Base-by-base conservation (phyloP, 1,284 basidiomycete species). In the Ustilago esculenta region DNA sequence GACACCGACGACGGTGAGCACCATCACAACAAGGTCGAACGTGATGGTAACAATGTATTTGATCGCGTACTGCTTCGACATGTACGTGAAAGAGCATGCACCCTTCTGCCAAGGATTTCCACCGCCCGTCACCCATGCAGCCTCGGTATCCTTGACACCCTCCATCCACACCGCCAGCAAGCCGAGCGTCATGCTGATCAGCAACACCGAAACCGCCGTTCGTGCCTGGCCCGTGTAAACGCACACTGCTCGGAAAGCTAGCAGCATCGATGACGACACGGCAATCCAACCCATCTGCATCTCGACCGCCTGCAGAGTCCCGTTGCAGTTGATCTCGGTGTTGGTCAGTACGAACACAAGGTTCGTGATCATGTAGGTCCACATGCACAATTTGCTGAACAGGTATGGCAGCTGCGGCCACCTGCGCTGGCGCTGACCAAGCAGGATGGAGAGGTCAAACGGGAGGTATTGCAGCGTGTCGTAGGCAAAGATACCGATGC, bases 91-190 rank as follows among this genome's bases (percentile, higher is more conserved):
- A 2, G 33, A n/a, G 46, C 73, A 75, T 4, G 57, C 42, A 12
- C 73, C 72, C 0, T 66, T 50, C n/a, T 43, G 50, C 71, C 71
- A 75, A 3, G 54, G 43, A 27, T 61, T 51, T 29, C 65, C 71
- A 7, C 40, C 56, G 20, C 42, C 42, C 0, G 46, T 36, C 1
- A 57, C 23, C 73, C 73, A 75, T 0, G 35, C 45, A 3, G 67
- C 64, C 3, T 50, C 34, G 30, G 58, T 32, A 30, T 69, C 72
- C 15, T 30, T 52, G 4, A 72, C 67, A 15, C 73, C 73, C 33
- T 61, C 53, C 68, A 72, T 68, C 73, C 73, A 76, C 14, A 61
- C 64, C 10, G 60, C 71, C 1, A 73, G 48, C 36, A 72, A 34
- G 11, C 63, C 71, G 2, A 63, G 30, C 7, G 60, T 61, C 54